Base-by-base conservation (phyloP, 1,284 basidiomycete species). In the Cryptococcus jaspeensis region DNA sequence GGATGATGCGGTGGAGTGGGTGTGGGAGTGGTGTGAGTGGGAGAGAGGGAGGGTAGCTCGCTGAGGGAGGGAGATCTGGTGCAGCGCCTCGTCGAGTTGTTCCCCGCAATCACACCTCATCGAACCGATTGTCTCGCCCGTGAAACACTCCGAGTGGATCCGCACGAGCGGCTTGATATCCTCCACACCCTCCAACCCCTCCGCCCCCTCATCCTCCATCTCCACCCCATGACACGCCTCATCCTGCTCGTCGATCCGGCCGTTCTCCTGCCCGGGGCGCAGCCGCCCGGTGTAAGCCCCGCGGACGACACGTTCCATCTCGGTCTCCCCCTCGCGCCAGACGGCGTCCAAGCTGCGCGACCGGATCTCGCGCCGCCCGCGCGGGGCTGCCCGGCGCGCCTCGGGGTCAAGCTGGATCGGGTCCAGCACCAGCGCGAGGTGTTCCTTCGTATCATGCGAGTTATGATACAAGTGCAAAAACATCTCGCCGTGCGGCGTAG, bases 41-140 rank as follows among this genome's bases (percentile, higher is more conserved):
- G 54, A 44, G 25, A 42, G 35, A 6, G 58, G 36, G n/a, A 16
- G 12, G 1, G 63, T 57, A 11, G 65, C 12, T 1, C 50, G 38
- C 58, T 73, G 85, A 43, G 89, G 87, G 71, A 86, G 84, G 16
- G 88, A 89, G 64, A 99, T 98, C 63, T 89, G 86, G 9, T 92
- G 85, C 64, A 99, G 87, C 25, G 96, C 93, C 75, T 98, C 94
- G 77, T 98, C 93, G 15, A 99, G 83, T 76, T 99, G 96, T 76
- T 99, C 94, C 18, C 96, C 96, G 71, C 96, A 99, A 76, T 99
- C 96, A 76, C 96, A 99, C 35, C 96, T 87, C 87, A 97, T 94
- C 72, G 92, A 95, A 11, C 96, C 96, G 58, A 98, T 87, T 9
- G 94, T 99, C 78, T 99, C 96, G 41, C 96, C 96, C 0, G 96